phyloP scores from a whole-genome alignment of 2,329 filamentous ascomycete species.

The Colletotrichum brevisporum region DNA sequence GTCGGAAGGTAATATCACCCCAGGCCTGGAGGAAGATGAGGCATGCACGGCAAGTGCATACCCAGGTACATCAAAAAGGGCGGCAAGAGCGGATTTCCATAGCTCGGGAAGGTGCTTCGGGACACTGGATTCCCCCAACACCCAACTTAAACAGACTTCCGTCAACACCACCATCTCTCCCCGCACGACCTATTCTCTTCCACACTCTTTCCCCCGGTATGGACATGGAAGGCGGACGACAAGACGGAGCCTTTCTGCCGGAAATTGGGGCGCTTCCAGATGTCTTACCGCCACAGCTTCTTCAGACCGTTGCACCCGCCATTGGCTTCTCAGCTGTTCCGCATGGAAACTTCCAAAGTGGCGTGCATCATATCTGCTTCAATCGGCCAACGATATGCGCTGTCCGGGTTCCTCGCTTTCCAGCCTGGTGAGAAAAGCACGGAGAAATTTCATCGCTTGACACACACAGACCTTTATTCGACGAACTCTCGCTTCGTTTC shows the following conservation, averaged over 20 bases:
- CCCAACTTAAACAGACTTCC: background rate
- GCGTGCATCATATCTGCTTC: slow-evolving; percentile 31
- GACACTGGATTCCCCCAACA: background rate
- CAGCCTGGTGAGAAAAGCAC: slow-evolving; percentile 27
- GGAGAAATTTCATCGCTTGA: slow-evolving; percentile 32
- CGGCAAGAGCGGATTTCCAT: too few species aligned
- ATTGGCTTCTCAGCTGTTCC: slow-evolving; percentile 2
- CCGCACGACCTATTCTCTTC: background rate
- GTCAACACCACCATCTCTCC: background rate
- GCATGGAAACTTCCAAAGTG: slow-evolving; percentile 27
- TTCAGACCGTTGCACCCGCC: background rate
- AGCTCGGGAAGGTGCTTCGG: background rate
- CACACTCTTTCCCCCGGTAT: too few species aligned
- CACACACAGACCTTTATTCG: slow-evolving; percentile 28
- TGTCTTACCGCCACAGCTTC: background rate
- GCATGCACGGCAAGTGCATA: background rate
- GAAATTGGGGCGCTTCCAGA: background rate
- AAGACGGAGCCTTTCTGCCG: background rate
- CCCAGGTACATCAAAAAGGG: background rate
- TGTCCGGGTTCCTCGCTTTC: slow-evolving; percentile 14
- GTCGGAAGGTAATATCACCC: slow-evolving; percentile 1
- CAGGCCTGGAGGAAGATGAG: background rate
- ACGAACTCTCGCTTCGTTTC: slow-evolving; percentile 37
- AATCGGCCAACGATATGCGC: slow-evolving; percentile 18
- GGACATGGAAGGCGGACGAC: too few species aligned